Evolutionary conservation across 2,329 filamentous ascomycete genomes (phyloP), one percentile per base, ranked within the genome.

Genomic region (Leptographium lundbergii): DNA sequence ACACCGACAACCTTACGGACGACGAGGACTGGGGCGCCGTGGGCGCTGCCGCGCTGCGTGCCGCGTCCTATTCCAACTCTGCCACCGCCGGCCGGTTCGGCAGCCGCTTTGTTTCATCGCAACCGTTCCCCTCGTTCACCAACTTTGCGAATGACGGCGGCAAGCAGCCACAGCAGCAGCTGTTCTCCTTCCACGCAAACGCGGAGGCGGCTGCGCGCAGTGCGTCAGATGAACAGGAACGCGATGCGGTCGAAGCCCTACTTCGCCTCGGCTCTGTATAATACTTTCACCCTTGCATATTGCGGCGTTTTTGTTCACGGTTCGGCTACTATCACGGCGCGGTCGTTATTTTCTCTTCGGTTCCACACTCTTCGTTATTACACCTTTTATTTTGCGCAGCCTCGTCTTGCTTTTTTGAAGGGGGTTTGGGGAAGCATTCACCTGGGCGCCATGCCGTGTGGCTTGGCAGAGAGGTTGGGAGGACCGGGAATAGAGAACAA

Each of bases 1-100:
- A 95, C 68, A 84, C 89, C 61, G 86, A 88, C 64, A 90, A 96
- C 68, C 81, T 89, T 61, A 97, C 94, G 27, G 94, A 97, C 69
- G 90, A 96, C 69, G 92, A 97, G 72, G 91, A 97, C 73, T 96
- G 92, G 91, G 89, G 88, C 54, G 84, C 88, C 57, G 87, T 96
- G 62, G 92, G 91, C 58, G 89, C 91, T 34, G 90, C 88, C 58
- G 89, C 89, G 64, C 80, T 96, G 65, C 85, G 91, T 64, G 81
- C 82, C 61, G 79, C 80, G 55, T 86, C 82, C 7, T 85, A 85
- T 67, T 77, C 80, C 58, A 79, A 73, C 66, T 80, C 76, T 65
- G 75, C 71, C 59, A 56, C 61, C 45, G 60, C 63, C 6, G 73
- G 85, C 78, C 72, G 81, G 73, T 74, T 84, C 71, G 68, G 75